phyloP scores from a whole-genome alignment of 495 filamentous ascomycete genomes.

The Xylaria grammica region DNA sequence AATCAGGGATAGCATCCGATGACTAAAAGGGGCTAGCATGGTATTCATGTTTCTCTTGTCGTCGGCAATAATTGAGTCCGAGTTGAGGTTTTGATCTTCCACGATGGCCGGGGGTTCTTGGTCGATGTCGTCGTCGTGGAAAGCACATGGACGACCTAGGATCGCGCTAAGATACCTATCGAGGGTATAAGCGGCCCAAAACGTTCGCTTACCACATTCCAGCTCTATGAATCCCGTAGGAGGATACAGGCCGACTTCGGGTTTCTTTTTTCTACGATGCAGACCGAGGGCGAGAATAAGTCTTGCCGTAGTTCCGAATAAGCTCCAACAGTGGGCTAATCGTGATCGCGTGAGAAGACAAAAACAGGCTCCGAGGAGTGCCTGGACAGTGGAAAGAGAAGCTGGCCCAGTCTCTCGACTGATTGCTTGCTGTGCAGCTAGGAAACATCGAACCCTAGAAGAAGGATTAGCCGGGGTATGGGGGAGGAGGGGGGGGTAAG shows the following conservation, averaged over 20 bases:
- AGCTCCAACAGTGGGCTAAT: conserved; percentile 39
- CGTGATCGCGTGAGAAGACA: conserved; percentile 40
- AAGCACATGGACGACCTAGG: conserved; percentile 58
- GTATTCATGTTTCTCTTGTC: conserved; percentile 13
- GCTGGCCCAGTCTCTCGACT: conserved; percentile 34
- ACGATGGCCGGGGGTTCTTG: conserved; percentile 58
- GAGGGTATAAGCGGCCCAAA: conserved; percentile 62
- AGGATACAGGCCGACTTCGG: conserved; percentile 24
- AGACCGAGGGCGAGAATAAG: conserved; percentile 35
- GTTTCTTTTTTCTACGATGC: conserved; percentile 35
- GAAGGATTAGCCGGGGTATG: conserved; percentile 4
- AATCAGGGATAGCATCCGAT: too few relatives aligned
- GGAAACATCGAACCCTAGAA: conserved; percentile 33
- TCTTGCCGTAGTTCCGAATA: conserved; percentile 43
- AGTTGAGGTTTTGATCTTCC: conserved; percentile 59
- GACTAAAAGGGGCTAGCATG: too few relatives aligned
- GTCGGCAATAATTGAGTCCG: conserved; percentile 39
- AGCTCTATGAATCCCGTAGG: conserved; percentile 31
- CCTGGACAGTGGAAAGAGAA: conserved; percentile 37
- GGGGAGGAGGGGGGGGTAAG: background rate
- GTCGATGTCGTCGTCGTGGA: conserved; percentile 59
- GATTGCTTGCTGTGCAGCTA: conserved; percentile 33
- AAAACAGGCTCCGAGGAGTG: conserved; percentile 38
- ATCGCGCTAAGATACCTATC: conserved; percentile 64
- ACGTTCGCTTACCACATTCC: conserved; percentile 55